Evolutionary conservation across 2,329 filamentous ascomycete species (phyloP).

Genomic region (Penicillium polonicum): DNA sequence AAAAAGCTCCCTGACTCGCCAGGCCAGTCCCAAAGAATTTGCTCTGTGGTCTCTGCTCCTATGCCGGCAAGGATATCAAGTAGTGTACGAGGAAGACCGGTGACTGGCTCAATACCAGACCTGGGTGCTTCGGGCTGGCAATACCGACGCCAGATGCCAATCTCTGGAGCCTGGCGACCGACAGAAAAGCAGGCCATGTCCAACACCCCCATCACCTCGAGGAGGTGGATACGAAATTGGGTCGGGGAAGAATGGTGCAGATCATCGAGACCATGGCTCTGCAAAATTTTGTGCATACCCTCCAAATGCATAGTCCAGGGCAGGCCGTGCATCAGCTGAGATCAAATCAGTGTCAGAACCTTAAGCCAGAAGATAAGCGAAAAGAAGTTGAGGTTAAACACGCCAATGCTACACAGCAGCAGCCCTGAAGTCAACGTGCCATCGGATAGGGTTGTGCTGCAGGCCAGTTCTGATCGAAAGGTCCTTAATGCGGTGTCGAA

Average conservation of each 20-base stretch:
- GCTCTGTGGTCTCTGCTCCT: constrained; percentile 24
- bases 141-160: constrained; percentile 32
- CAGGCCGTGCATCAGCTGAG: constrained; percentile 30
- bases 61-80: constrained; percentile 31
- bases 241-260: not conserved
- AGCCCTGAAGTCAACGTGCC: constrained; percentile 32
- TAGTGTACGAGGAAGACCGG: constrained; percentile 29
- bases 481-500: constrained; percentile 28
- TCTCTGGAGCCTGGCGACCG: constrained; percentile 24
- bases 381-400: constrained; percentile 16
- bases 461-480: constrained; percentile 30
- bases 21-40: constrained; percentile 32
- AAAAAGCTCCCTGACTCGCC: constrained; percentile 26
- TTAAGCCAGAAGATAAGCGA: not conserved
- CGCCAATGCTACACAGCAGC: constrained; percentile 34
- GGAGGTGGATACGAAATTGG: constrained; percentile 25
- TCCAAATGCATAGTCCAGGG: constrained; percentile 35
- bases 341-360: constrained; percentile 1
- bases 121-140: constrained; percentile 17
- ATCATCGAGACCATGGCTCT: constrained; percentile 16
- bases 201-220: constrained; percentile 37
- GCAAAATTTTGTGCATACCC: constrained; percentile 34
- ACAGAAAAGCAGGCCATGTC: constrained; percentile 30
- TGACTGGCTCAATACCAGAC: constrained; percentile 27
- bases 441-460: constrained; percentile 25